Base-by-base conservation (phyloP, 1,284 basidiomycete genomes). In the Irpex sp. region DNA sequence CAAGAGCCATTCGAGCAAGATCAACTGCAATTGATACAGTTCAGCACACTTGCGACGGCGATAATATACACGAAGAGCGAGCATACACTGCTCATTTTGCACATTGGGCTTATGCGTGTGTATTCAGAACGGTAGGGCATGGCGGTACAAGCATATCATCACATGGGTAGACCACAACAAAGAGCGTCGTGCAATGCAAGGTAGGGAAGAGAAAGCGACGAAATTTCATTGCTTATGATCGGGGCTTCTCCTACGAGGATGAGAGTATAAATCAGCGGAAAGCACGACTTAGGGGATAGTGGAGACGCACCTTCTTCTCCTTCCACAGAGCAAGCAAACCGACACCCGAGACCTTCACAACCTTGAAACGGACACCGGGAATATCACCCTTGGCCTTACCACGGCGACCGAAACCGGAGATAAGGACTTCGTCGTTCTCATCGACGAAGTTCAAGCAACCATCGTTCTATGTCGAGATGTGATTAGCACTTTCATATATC, bases 371-470 rank as follows among this genome's bases (percentile, higher is more conserved):
- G 70, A 99, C 94, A 85, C 92, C 91, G 34, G 92, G 92, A 80
- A 93, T 93, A 91, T 97, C 94, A 90, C 95, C 95, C 86, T 96
- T 96, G 68, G 96, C 97, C 85, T 99, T 99, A 73, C 97, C 97
- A 75, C 96, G 90, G 78, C 97, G 94, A 91, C 97, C 97, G 88
- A 99, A 99, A 82, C 97, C 97, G 69, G 96, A 97, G 81, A 99
- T 98, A 75, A 98, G 92, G 68, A 99, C 96, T 82, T 98, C 96
- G 82, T 98, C 97, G 87, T 98, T 98, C 88, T 98, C 97, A 75
- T 98, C 96, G 75, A 94, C 89, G 76, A 97, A 97, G 91, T 98
- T 98, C 72, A 98, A 83, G 85, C 96, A 98, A 87, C 97, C 97
- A 78, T 99, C 97, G 81, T 98, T 98, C 92, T 93, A 72, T 57